Evolutionary conservation across 164 flowering plant species (phyloP).

Genomic region (Nymphaea thermarum): DNA sequence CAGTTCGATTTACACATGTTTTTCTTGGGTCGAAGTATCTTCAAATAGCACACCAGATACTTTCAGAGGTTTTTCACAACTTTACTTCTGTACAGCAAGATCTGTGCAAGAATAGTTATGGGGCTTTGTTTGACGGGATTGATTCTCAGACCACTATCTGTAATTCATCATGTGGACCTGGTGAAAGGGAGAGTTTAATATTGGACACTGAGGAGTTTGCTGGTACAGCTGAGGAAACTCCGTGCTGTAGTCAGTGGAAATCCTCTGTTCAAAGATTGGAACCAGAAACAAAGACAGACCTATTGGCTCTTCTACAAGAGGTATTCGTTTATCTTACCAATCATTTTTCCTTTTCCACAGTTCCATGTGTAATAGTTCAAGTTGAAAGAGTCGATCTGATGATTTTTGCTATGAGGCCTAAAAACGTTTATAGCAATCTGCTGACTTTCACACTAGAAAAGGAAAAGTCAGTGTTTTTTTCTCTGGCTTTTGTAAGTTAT

Average conservation of each 20-base stretch:
- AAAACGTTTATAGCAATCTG: too few relatives aligned
- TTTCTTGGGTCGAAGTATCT: constrained; percentile 50
- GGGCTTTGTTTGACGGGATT: constrained; percentile 5
- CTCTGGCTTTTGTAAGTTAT: too few relatives aligned
- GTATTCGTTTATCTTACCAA: constrained; percentile 20
- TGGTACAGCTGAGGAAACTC: constrained; percentile 11
- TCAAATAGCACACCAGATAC: constrained; percentile 57
- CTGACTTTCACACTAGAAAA: too few relatives aligned
- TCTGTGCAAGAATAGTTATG: background rate
- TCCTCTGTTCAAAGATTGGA: constrained; percentile 19
- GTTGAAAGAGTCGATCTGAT: too few relatives aligned
- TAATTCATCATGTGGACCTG: constrained; percentile 13
- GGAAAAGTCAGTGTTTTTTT: too few relatives aligned
- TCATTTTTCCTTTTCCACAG: too few relatives aligned
- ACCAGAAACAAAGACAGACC: constrained; percentile 37
- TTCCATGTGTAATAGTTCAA: too few relatives aligned
- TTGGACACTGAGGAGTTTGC: constrained; percentile 17
- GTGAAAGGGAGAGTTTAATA: constrained; percentile 9
- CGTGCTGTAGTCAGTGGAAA: constrained; percentile 10
- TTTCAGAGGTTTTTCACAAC: constrained; percentile 47
- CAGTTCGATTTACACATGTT: constrained; percentile 19
- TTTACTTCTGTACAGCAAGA: background rate
- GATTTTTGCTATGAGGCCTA: too few relatives aligned
- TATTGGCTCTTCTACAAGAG: constrained; percentile 59
- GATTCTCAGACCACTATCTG: constrained; percentile 11